phyloP scores from a whole-genome alignment of 768 basidiomycete species.

The Termitomyces sp. region DNA sequence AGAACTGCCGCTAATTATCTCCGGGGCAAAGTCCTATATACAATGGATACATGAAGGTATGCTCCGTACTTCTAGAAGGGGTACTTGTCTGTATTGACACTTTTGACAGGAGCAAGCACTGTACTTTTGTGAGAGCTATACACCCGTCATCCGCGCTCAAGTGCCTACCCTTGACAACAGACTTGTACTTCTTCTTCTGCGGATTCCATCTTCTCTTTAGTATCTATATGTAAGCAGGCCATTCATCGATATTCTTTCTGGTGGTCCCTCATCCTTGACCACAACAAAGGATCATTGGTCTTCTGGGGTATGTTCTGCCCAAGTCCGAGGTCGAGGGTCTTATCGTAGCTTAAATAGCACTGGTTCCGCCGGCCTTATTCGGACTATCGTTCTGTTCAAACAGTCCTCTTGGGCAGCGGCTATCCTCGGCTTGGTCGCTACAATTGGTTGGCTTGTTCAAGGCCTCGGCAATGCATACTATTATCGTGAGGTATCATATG shows the following conservation, averaged over 20 bases:
- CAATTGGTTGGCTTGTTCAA: slow-evolving; percentile 85
- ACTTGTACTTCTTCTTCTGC: slow-evolving; percentile 94
- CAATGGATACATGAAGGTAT: slow-evolving; percentile 95
- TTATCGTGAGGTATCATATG: slow-evolving; percentile 61
- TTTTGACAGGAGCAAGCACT: slow-evolving; percentile 76
- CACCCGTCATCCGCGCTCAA: slow-evolving; percentile 19
- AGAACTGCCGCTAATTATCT: not conserved
- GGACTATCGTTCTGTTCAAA: slow-evolving; percentile 79
- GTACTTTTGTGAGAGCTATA: slow-evolving; percentile 73
- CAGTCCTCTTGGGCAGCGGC: slow-evolving; percentile 71
- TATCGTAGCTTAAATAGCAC: slow-evolving; percentile 44
- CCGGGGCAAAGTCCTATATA: slow-evolving; percentile 72
- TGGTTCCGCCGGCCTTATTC: slow-evolving; percentile 92
- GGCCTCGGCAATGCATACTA: slow-evolving; percentile 77
- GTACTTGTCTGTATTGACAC: slow-evolving; percentile 14
- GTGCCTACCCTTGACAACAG: slow-evolving; percentile 37
- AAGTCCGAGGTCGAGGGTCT: slow-evolving; percentile 30
- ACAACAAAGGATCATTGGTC: slow-evolving; percentile 80
- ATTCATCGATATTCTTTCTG: slow-evolving; percentile 13
- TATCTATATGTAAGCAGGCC: slow-evolving; percentile 73
- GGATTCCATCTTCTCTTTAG: slow-evolving; percentile 94
- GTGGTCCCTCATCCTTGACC: slow-evolving; percentile 20
- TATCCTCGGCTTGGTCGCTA: slow-evolving; percentile 74
- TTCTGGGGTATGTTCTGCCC: slow-evolving; percentile 59
- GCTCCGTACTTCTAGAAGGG: slow-evolving; percentile 15